Evolutionary conservation across 2,329 filamentous ascomycete genomes (phyloP).

Genomic region (Colletotrichum siamense): DNA sequence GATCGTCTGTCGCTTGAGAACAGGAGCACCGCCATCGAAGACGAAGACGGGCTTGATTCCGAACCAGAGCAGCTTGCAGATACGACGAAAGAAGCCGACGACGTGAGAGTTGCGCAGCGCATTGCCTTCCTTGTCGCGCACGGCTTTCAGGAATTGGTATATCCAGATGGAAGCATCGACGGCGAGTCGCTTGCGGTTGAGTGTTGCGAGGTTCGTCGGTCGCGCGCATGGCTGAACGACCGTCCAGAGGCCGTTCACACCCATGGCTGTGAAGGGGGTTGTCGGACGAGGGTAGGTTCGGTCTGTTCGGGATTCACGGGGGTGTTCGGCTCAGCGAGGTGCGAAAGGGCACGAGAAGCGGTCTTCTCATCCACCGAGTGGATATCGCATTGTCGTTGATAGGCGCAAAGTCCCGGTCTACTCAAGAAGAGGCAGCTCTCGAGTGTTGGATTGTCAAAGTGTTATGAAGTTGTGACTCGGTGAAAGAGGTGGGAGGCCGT

Average conservation of each 20-base stretch:
- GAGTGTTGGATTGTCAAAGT: background rate
- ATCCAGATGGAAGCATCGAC: slow-evolving; percentile 99
- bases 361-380: slow-evolving; percentile 16
- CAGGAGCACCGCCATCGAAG: slow-evolving; percentile 93
- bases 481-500: background rate
- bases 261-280: slow-evolving; percentile 65
- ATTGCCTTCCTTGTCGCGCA: slow-evolving; percentile 97
- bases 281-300: background rate
- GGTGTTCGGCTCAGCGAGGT: background rate
- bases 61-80: slow-evolving; percentile 97
- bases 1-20: slow-evolving; percentile 91
- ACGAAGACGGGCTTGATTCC: slow-evolving; percentile 97
- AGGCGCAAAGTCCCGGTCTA: background rate
- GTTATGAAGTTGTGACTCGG: background rate
- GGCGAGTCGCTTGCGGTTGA: slow-evolving; percentile 94
- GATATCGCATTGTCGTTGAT: slow-evolving; percentile 4
- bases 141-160: slow-evolving; percentile 98
- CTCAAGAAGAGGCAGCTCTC: background rate
- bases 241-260: slow-evolving; percentile 97
- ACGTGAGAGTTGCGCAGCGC: slow-evolving; percentile 95
- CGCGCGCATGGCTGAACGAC: slow-evolving; percentile 94
- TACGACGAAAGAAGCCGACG: slow-evolving; percentile 96
- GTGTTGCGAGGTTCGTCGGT: slow-evolving; percentile 93
- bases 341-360: slow-evolving; percentile 8
- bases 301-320: slow-evolving; percentile 9